Evolutionary conservation across 345 rosid species (phyloP).

Genomic region (Heritiera littoralis): DNA sequence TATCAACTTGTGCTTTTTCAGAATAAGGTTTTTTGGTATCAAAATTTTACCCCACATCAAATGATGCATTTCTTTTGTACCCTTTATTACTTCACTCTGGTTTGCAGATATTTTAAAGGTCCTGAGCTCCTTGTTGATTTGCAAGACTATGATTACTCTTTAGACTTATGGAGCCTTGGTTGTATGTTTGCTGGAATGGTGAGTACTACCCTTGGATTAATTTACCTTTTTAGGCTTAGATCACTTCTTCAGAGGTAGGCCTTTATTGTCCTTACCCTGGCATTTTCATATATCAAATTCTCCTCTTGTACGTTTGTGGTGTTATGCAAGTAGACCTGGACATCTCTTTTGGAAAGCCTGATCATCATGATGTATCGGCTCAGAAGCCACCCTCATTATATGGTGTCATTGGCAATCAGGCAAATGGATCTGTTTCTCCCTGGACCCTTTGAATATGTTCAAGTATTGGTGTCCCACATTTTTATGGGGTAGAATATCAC

Average conservation of each 20-base stretch:
- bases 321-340: conserved; percentile 26
- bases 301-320: conserved; percentile 22
- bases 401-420: background rate
- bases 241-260: background rate
- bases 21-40: background rate
- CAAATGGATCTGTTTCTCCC: background rate
- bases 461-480: conserved; percentile 12
- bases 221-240: conserved; percentile 2
- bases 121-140: conserved; percentile 97
- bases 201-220: conserved; percentile 21
- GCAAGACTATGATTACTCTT: conserved; percentile 93
- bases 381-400: background rate
- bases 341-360: background rate
- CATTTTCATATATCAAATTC: background rate
- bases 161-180: conserved; percentile 98
- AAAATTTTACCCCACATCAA: background rate
- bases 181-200: conserved; percentile 99
- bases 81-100: background rate
- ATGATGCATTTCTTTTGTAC: background rate
- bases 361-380: background rate
- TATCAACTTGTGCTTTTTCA: background rate
- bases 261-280: conserved; percentile 9
- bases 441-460: background rate
- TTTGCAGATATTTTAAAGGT: conserved; percentile 87
- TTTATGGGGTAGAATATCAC: conserved; percentile 20